A percentile compares a stretch with the other conserved stretches of the same genome.
Conservation (phyloP, 2,329 filamentous ascomycete genomes). For the Paecilomyces sp. region DNA sequence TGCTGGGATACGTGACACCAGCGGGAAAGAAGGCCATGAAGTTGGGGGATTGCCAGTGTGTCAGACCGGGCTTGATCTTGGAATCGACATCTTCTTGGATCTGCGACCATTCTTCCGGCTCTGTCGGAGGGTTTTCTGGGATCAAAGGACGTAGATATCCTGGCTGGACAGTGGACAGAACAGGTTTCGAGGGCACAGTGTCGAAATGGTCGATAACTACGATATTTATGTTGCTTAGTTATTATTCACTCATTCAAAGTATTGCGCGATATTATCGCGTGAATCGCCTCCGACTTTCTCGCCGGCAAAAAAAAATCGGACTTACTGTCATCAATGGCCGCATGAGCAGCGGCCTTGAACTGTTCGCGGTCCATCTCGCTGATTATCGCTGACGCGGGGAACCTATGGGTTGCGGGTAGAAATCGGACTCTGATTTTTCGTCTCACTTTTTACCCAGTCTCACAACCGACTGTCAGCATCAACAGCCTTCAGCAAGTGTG, state of each 20-base stretch:
- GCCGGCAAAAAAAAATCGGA: conserved; percentile 10
- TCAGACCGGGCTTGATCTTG: conserved; percentile 86
- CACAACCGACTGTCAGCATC: background rate
- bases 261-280: background rate
- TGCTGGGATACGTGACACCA: conserved; percentile 69
- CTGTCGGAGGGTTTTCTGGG: conserved; percentile 58
- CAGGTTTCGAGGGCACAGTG: conserved; percentile 60
- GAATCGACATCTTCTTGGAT: conserved; percentile 79
- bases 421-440: background rate
- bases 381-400: background rate
- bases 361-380: conserved; percentile 66
- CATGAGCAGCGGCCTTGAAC: conserved; percentile 69
- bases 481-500: background rate
- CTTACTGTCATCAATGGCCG: conserved; percentile 76
- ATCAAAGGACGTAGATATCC: conserved; percentile 80
- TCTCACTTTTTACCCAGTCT: background rate
- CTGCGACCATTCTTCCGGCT: conserved; percentile 63
- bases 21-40: conserved; percentile 97
- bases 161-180: conserved; percentile 71
- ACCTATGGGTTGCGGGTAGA: background rate
- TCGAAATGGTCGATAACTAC: conserved; percentile 80
- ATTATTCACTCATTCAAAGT: background rate
- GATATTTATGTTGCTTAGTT: conserved; percentile 2
- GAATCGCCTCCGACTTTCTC: conserved; percentile 1
- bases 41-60: conserved; percentile 89